Evolutionary conservation across 2,329 filamentous ascomycete genomes (phyloP).

Genomic region (Endoconidiophora laricicola): DNA sequence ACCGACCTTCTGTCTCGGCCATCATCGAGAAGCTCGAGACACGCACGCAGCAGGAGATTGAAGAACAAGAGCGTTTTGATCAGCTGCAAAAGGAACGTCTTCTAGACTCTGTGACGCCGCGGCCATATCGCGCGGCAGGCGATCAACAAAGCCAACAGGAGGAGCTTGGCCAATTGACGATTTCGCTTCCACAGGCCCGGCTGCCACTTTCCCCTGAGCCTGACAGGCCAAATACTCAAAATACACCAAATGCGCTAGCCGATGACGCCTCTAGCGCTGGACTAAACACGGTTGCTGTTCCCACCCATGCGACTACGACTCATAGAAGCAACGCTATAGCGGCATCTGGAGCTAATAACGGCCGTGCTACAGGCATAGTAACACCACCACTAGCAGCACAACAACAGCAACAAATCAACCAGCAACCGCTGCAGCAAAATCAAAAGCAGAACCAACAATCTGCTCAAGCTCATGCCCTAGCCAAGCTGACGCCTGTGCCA

Average conservation of each 20-base stretch:
- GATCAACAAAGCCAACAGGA: neutral
- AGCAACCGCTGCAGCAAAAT: neutral
- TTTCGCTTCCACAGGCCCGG: neutral
- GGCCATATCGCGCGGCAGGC: neutral
- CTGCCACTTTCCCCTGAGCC: conserved; percentile 3
- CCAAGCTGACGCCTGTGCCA: neutral
- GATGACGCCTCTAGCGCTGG: too few species aligned
- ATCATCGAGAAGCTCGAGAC: conserved; percentile 10
- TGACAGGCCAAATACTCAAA: neutral
- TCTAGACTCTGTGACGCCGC: neutral
- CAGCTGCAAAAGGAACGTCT: conserved; percentile 6
- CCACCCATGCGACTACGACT: neutral
- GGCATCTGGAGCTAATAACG: too few species aligned
- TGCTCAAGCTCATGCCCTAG: neutral
- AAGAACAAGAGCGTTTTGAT: conserved; percentile 8
- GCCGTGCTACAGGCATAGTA: too few species aligned
- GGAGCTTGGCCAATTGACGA: neutral
- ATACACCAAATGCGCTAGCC: too few species aligned
- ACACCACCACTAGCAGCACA: neutral
- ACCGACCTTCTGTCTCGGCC: conserved; percentile 5
- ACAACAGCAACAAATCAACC: neutral
- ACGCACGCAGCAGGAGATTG: conserved; percentile 9
- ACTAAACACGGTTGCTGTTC: neutral
- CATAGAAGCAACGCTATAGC: too few species aligned
- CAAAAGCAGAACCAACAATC: neutral